Percentiles rank a stretch among this genome's conserved stretches.
These are phyloP conservation scores for Trichosporon faecale DNA, from an alignment of 1,284 basidiomycete species.

Conservation along the genomic window DNA sequence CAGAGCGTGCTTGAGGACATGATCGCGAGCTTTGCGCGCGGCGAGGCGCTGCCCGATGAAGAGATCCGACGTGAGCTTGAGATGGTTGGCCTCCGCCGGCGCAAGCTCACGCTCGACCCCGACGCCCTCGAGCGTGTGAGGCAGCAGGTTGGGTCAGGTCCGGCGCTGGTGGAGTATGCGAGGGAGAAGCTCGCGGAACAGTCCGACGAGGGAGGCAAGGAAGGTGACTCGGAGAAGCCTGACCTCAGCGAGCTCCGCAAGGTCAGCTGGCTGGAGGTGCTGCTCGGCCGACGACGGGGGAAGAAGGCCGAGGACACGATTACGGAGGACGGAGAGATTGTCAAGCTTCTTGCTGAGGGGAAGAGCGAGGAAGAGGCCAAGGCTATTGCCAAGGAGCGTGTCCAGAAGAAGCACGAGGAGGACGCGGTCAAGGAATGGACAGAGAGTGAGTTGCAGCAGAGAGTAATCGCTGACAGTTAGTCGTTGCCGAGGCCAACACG, in stretches of 20 bases:
- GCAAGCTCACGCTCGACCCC: conserved; percentile 2
- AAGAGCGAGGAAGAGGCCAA: conserved; percentile 25
- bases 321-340: not conserved
- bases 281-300: conserved; percentile 39
- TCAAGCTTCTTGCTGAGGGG: conserved; percentile 30
- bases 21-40: conserved; percentile 25
- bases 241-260: conserved; percentile 33
- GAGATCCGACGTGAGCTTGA: conserved; percentile 49
- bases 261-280: conserved; percentile 45
- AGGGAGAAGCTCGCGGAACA: not conserved
- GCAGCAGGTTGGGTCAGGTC: not conserved
- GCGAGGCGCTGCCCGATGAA: conserved; percentile 31
- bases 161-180: not conserved
- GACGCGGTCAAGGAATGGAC: conserved; percentile 19
- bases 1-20: conserved; percentile 41
- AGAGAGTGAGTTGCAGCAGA: conserved; percentile 12
- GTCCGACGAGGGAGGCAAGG: conserved; percentile 23
- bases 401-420: conserved; percentile 32
- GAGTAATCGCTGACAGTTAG: not conserved
- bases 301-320: conserved; percentile 23
- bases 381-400: not conserved
- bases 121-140: not conserved
- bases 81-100: conserved; percentile 47
- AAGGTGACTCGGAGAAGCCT: conserved; percentile 16
- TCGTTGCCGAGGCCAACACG: conserved; percentile 9